Evolutionary conservation across 306 rosid species (phyloP).

Genomic region (Hylodesmum podocarpum): DNA sequence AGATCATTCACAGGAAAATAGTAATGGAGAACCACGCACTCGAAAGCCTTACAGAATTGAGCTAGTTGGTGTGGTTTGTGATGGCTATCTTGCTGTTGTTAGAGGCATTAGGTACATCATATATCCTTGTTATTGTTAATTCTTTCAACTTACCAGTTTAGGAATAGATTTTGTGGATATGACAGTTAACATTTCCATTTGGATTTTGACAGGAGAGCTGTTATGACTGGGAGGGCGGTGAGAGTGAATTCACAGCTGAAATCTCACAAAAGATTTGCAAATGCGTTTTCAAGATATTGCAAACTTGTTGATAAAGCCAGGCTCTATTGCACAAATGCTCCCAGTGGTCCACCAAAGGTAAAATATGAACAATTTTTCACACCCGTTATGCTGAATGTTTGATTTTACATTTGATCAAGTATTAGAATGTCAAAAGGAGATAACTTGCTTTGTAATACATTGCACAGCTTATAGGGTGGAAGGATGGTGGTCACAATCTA

Average conservation of each 20-base stretch:
- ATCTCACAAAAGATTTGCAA: constrained; percentile 95
- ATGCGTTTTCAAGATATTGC: constrained; percentile 68
- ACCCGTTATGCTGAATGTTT: neutral
- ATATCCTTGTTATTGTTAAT: neutral
- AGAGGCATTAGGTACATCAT: constrained; percentile 93
- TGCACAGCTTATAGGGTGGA: constrained; percentile 78
- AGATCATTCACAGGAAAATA: neutral
- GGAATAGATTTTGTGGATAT: neutral
- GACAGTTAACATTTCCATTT: neutral
- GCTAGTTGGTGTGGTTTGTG: constrained; percentile 95
- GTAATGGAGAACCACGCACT: neutral
- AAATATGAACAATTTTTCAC: neutral
- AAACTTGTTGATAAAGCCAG: constrained; percentile 81
- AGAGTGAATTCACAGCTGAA: constrained; percentile 81
- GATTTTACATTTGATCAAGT: neutral
- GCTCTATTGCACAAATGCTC: constrained; percentile 58
- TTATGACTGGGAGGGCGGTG: constrained; percentile 80
- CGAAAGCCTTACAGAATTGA: constrained; percentile 82
- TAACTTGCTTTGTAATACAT: constrained; percentile 20
- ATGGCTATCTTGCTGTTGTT: constrained; percentile 83
- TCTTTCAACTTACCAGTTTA: neutral
- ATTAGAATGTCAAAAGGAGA: neutral
- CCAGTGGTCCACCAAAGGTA: constrained; percentile 72
- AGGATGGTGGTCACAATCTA: constrained; percentile 54
- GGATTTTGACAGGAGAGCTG: constrained; percentile 68